phyloP scores from a whole-genome alignment of 1,139 yeast species.

The Saccharomyces hybrid region DNA sequence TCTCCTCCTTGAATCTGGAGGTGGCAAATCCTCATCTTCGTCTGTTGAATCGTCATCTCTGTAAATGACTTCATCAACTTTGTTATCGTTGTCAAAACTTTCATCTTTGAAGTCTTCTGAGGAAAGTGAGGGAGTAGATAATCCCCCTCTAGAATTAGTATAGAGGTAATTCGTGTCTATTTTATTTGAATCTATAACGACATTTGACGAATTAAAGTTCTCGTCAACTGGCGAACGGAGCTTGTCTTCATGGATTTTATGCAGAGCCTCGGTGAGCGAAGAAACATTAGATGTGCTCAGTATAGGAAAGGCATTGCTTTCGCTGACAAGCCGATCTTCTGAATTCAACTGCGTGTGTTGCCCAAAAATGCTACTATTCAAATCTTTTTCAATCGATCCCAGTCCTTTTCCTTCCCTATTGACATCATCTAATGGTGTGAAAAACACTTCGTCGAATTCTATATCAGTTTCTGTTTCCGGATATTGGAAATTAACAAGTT shows the following conservation, averaged over 20 bases:
- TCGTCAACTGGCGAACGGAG: too few species aligned
- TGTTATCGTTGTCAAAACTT: conserved; percentile 16
- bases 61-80: conserved; percentile 23
- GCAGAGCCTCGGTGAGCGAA: not conserved
- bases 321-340: not conserved
- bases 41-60: conserved; percentile 80
- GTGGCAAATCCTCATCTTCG: conserved; percentile 72
- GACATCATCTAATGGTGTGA: not conserved
- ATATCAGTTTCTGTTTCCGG: not conserved
- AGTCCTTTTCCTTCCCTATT: not conserved
- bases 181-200: not conserved
- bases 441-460: not conserved
- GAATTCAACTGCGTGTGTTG: not conserved
- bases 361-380: not conserved
- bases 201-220: not conserved
- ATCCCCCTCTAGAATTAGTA: not conserved
- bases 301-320: not conserved
- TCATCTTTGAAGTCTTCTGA: not conserved
- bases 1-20: conserved; percentile 47
- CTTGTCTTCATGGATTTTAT: not conserved
- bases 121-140: not conserved
- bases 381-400: not conserved
- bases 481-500: not conserved
- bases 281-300: not conserved
- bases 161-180: not conserved